Evolutionary conservation across 129 eudicot genomes (phyloP).

Genomic region (Flaveria trinervia): DNA sequence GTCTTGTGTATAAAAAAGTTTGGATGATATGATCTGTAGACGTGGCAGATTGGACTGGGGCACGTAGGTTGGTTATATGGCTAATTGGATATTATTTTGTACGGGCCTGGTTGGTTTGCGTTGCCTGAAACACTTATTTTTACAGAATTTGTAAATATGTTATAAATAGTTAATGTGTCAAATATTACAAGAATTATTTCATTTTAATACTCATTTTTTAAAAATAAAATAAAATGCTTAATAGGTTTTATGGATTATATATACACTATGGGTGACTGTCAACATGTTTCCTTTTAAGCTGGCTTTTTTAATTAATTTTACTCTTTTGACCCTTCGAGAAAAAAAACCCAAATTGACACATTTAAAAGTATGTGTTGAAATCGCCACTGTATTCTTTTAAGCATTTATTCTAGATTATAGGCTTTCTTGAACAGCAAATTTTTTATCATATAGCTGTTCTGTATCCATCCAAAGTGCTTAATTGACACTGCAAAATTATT

Average conservation of each 20-base stretch:
- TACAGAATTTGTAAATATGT: not conserved
- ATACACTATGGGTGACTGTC: not conserved
- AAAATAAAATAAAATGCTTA: not conserved
- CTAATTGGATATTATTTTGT: not conserved
- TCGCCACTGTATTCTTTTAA: not conserved
- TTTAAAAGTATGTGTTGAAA: not conserved
- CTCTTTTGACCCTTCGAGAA: not conserved
- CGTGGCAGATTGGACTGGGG: not conserved
- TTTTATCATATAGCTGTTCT: constrained; percentile 9
- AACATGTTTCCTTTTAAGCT: not conserved
- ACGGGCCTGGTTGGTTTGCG: not conserved
- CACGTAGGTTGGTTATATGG: not conserved
- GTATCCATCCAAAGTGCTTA: constrained; percentile 22
- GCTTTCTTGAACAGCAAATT: constrained; percentile 10
- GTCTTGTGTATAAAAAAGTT: constrained; percentile 6
- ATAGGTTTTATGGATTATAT: not conserved
- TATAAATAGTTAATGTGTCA: not conserved
- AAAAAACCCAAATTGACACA: not conserved
- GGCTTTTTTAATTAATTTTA: not conserved
- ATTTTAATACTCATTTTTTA: not conserved
- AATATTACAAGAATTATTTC: not conserved
- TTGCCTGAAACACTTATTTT: not conserved
- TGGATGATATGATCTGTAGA: constrained; percentile 4
- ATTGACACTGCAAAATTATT: constrained; percentile 11
- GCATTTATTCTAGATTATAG: not conserved